phyloP scores from a whole-genome alignment of 768 basidiomycete genomes.

The Lactarius quietus region DNA sequence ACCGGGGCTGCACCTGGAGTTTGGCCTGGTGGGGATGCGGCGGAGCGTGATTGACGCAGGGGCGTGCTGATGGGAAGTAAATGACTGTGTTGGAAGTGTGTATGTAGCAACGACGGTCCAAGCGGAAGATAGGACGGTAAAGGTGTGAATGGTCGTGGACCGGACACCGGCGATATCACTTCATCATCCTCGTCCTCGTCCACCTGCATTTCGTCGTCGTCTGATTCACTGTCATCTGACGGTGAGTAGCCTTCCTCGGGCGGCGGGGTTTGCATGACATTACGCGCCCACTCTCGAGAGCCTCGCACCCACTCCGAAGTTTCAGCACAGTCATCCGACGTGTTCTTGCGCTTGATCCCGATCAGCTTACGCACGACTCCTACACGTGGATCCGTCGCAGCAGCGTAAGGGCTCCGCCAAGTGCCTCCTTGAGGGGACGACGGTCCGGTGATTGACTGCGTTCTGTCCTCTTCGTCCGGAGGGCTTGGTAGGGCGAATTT shows the following conservation, averaged over 20 bases:
- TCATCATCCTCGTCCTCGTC: conserved; percentile 34
- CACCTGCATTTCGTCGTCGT: conserved; percentile 36
- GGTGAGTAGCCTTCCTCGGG: conserved; percentile 35
- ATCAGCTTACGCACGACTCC: conserved; percentile 64
- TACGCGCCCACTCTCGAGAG: conserved; percentile 47
- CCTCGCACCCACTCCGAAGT: conserved; percentile 42
- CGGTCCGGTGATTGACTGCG: conserved; percentile 18
- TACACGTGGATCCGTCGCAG: conserved; percentile 67
- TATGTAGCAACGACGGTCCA: conserved; percentile 64
- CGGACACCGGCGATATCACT: conserved; percentile 29
- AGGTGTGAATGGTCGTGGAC: conserved; percentile 63
- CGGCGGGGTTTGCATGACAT: conserved; percentile 27
- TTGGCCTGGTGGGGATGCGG: conserved; percentile 43
- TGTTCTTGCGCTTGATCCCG: conserved; percentile 63
- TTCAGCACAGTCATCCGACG: conserved; percentile 38
- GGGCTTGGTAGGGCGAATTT: conserved; percentile 72
- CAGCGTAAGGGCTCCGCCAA: conserved; percentile 55
- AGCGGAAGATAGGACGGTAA: conserved; percentile 66
- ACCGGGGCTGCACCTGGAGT: conserved; percentile 38
- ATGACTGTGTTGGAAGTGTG: conserved; percentile 60
- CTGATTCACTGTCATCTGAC: conserved; percentile 36
- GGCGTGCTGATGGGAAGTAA: conserved; percentile 62
- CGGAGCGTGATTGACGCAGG: conserved; percentile 55
- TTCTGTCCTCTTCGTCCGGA: conserved; percentile 43
- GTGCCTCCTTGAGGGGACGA: conserved; percentile 36